phyloP scores from a whole-genome alignment of 768 basidiomycete species.

The Mycena crocata region DNA sequence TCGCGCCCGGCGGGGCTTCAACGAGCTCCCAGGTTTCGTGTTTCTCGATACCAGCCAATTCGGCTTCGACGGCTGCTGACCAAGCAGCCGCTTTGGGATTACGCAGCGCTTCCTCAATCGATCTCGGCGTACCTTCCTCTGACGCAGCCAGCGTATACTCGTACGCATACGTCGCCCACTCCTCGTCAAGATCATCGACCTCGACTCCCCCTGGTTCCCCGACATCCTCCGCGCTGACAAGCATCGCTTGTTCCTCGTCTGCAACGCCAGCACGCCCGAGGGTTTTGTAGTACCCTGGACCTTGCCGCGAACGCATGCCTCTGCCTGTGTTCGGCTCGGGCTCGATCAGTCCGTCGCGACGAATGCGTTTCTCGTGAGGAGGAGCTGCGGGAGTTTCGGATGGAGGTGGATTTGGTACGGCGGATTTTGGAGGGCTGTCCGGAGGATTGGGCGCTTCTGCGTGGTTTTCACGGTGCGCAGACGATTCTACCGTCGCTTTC shows the following conservation, averaged over 20 bases:
- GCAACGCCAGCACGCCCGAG: neutral
- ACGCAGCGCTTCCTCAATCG: slow-evolving; percentile 35
- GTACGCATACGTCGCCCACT: slow-evolving; percentile 4
- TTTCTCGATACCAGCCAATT: slow-evolving; percentile 31
- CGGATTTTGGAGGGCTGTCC: slow-evolving; percentile 6
- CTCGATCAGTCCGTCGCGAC: slow-evolving; percentile 14
- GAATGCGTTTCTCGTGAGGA: slow-evolving; percentile 11
- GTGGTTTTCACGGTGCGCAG: slow-evolving; percentile 1
- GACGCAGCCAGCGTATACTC: neutral
- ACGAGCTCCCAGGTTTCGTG: slow-evolving; percentile 41
- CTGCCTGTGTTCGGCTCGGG: slow-evolving; percentile 15
- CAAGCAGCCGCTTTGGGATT: slow-evolving; percentile 31
- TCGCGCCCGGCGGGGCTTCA: slow-evolving; percentile 37
- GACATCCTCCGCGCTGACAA: slow-evolving; percentile 1
- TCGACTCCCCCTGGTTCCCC: slow-evolving; percentile 23
- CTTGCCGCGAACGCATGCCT: slow-evolving; percentile 1
- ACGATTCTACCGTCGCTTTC: neutral
- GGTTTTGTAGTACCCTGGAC: slow-evolving; percentile 1
- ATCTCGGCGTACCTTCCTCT: slow-evolving; percentile 31
- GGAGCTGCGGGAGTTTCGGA: slow-evolving; percentile 15
- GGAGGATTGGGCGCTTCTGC: no score
- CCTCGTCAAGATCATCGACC: neutral
- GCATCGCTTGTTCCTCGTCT: neutral
- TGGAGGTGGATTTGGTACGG: neutral
- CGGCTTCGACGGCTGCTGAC: slow-evolving; percentile 21